phyloP scores from a whole-genome alignment of 495 filamentous ascomycete species.

The Aspergillus kassunensis region DNA sequence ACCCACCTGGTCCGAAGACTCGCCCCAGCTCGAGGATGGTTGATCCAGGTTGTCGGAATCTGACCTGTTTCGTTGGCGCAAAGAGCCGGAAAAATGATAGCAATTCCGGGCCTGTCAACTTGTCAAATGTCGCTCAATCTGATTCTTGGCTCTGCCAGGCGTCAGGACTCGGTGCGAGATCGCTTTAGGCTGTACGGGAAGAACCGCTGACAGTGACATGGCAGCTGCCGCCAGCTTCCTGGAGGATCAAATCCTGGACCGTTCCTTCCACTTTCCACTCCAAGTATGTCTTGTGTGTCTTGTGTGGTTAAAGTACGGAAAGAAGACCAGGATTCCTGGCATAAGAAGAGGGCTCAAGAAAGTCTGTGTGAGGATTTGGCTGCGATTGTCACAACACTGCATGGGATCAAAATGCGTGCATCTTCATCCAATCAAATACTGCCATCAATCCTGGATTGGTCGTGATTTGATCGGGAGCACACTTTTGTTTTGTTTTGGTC shows the following conservation, averaged over 20 bases:
- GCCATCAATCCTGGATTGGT: background rate
- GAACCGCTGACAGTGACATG: slow-evolving; percentile 7
- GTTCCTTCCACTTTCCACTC: background rate
- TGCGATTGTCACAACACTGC: slow-evolving; percentile 6
- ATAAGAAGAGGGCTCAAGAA: background rate
- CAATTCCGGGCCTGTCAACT: too few species aligned
- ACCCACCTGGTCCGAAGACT: background rate
- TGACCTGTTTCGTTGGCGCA: background rate
- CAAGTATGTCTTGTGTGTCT: background rate
- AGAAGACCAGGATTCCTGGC: background rate
- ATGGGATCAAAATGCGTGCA: slow-evolving; percentile 7
- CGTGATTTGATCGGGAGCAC: background rate
- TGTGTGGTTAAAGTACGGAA: slow-evolving; percentile 1
- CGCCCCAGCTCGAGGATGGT: background rate
- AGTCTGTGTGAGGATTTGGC: background rate
- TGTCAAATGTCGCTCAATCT: too few species aligned
- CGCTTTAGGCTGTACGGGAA: slow-evolving; percentile 6
- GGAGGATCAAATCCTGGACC: slow-evolving; percentile 1
- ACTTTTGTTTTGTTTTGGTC: background rate
- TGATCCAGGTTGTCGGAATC: slow-evolving; percentile 9
- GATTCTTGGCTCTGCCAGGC: too few species aligned
- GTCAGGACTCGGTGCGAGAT: background rate
- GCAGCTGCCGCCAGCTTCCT: slow-evolving; percentile 4
- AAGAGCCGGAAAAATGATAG: background rate
- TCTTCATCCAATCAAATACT: background rate